Conservation (phyloP, 805 yeast genomes). For the Kuraishia piskuri region DNA sequence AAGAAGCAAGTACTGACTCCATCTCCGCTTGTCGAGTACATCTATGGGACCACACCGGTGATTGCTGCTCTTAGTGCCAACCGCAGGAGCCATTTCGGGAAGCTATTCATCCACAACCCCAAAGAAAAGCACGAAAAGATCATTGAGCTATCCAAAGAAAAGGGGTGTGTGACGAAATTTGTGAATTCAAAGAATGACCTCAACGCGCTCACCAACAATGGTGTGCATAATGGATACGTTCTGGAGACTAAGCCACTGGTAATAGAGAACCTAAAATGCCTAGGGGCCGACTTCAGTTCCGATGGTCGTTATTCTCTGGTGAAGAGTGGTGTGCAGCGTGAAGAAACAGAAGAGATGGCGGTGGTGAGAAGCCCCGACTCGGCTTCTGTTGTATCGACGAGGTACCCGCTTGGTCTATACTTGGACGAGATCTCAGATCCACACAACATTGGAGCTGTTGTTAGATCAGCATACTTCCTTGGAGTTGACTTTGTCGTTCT, state of each 20-base stretch:
- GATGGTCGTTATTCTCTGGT: slow-evolving; percentile 11
- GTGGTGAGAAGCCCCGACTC: not conserved
- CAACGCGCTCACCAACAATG: slow-evolving; percentile 52
- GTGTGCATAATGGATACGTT: slow-evolving; percentile 76
- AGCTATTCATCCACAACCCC: slow-evolving; percentile 37
- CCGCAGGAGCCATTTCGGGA: slow-evolving; percentile 44
- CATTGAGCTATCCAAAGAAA: slow-evolving; percentile 34
- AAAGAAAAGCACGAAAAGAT: slow-evolving; percentile 30
- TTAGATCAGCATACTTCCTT: slow-evolving; percentile 70
- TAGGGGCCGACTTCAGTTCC: slow-evolving; percentile 13
- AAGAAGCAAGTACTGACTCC: not conserved
- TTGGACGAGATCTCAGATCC: slow-evolving; percentile 81
- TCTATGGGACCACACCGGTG: slow-evolving; percentile 74
- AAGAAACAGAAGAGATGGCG: slow-evolving; percentile 4
- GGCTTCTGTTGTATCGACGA: slow-evolving; percentile 7
- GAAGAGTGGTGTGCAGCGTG: slow-evolving; percentile 18
- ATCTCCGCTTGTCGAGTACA: slow-evolving; percentile 35
- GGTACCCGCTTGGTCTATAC: slow-evolving; percentile 60
- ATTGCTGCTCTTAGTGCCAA: slow-evolving; percentile 54
- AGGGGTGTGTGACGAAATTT: slow-evolving; percentile 27
- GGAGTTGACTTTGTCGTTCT: slow-evolving; percentile 76
- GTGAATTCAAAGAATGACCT: slow-evolving; percentile 40
- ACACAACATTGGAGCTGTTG: slow-evolving; percentile 77
- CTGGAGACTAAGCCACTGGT: slow-evolving; percentile 53
- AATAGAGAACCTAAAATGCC: slow-evolving; percentile 19